Evolutionary conservation across 768 basidiomycete species (phyloP).

Genomic region (Rhizopogon vulgaris): DNA sequence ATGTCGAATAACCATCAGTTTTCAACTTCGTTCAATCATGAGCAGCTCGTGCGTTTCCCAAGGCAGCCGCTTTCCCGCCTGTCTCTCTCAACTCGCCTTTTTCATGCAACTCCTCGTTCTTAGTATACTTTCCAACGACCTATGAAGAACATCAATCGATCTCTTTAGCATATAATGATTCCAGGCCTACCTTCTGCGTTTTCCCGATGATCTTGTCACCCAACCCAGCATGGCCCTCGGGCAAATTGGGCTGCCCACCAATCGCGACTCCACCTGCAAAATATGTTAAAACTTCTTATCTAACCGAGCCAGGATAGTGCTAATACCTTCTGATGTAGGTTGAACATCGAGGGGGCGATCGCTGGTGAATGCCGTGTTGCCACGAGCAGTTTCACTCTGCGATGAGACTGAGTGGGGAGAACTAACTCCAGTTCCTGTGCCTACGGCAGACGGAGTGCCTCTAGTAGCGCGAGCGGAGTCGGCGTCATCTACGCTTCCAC

Average conservation of each 20-base stretch:
- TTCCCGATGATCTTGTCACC: slow-evolving; percentile 56
- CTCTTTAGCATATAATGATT: no score
- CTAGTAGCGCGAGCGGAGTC: background rate
- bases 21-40: slow-evolving; percentile 28
- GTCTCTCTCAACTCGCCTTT: slow-evolving; percentile 51
- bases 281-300: background rate
- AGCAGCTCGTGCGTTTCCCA: slow-evolving; percentile 33
- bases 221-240: slow-evolving; percentile 34
- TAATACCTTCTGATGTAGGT: slow-evolving; percentile 28
- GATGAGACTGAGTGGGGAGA: no score
- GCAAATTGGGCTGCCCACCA: slow-evolving; percentile 14
- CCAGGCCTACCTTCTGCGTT: slow-evolving; percentile 41
- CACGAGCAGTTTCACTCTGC: background rate
- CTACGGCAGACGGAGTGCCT: background rate
- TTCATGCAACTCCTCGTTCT: slow-evolving; percentile 47
- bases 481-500: background rate
- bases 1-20: background rate
- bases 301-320: background rate
- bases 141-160: slow-evolving; percentile 13
- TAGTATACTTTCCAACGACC: slow-evolving; percentile 44
- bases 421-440: no score
- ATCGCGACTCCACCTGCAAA: slow-evolving; percentile 20
- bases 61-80: slow-evolving; percentile 42
- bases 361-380: slow-evolving; percentile 22
- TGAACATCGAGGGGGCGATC: slow-evolving; percentile 32